Evolutionary conservation across 257 asterid genomes (phyloP).

Genomic region (Petrea volubilis): DNA sequence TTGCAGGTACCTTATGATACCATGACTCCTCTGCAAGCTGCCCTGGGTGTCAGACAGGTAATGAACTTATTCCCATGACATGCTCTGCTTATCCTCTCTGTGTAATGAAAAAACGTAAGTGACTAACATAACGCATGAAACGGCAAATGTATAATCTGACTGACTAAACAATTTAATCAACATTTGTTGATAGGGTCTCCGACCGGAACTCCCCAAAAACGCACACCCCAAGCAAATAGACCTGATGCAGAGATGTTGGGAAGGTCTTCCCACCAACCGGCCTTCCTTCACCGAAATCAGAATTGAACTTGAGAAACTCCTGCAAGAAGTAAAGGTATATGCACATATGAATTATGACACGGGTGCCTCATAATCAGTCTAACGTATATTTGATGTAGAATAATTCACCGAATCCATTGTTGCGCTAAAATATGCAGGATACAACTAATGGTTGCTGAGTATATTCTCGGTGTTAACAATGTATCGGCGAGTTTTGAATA

Average conservation of each 20-base stretch:
- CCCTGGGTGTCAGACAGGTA: conserved; percentile 91
- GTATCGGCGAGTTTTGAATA: conserved; percentile 28
- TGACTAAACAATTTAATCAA: background rate
- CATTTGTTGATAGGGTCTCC: conserved; percentile 67
- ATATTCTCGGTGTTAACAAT: conserved; percentile 11
- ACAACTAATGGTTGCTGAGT: conserved; percentile 40
- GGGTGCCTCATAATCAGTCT: background rate
- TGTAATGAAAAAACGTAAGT: background rate
- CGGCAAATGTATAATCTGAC: background rate
- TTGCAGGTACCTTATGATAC: conserved; percentile 78
- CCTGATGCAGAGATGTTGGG: conserved; percentile 92
- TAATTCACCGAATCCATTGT: background rate
- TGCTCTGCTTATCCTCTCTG: background rate
- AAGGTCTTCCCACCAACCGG: conserved; percentile 57
- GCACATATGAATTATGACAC: background rate
- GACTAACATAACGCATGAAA: no score
- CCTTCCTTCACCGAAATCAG: conserved; percentile 69
- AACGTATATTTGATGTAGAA: background rate
- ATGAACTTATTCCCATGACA: conserved; percentile 17
- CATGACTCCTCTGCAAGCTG: conserved; percentile 87
- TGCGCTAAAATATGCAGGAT: conserved; percentile 38
- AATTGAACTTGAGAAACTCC: conserved; percentile 67
- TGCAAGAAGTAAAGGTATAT: conserved; percentile 56
- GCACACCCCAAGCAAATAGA: conserved; percentile 64
- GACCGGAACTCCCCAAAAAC: conserved; percentile 74